Evolutionary conservation across 306 rosid species (phyloP), one percentile per base, ranked within the genome.

Genomic region (Medicago arabica): DNA sequence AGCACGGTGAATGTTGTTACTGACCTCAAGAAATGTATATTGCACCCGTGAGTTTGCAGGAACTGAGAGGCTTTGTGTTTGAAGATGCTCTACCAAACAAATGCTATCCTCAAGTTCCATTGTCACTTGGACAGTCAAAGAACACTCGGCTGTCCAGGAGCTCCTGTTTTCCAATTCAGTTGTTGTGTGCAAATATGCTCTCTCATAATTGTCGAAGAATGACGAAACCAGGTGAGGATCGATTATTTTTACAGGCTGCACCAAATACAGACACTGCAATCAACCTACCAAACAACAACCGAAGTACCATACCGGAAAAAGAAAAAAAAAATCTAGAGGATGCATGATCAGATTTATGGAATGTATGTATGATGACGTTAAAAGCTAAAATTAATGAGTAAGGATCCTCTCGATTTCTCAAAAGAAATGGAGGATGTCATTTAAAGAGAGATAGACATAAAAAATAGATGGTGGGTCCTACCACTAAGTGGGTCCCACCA

Each of bases 191-290:
- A 94, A 86, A 84, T 90, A 94, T 14, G 87, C 92, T 81, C 91
- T 88, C 84, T 87, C 79, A 77, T 90, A 91, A 66, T 90, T 69
- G 75, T 94, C 98, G 69, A 72, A 91, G 83, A 94, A 90, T 3
- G 98, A 74, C 10, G 98, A 87, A 76, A 90, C 96, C 87, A 94
- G 86, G 93, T 94, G 98, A 54, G 97, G 98, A 81, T 94, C 96
- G 77, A 91, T 79, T 77, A 94, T 71, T 81, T 90, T 94, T 65
- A 94, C 94, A 13, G 98, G 98, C 98, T 91, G 97, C 93, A 87
- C 28, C 40, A 86, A 85, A 85, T 46, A 83, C 21, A 74, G 62
- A 74, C 13, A 75, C 18, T 38, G 41, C 66, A 84, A 82, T 78
- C 36, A 82, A 69, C 53, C 71, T 31, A 65, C 51, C 53, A 75